Conservation (phyloP, 768 basidiomycete genomes). For the Mycena maculata region DNA sequence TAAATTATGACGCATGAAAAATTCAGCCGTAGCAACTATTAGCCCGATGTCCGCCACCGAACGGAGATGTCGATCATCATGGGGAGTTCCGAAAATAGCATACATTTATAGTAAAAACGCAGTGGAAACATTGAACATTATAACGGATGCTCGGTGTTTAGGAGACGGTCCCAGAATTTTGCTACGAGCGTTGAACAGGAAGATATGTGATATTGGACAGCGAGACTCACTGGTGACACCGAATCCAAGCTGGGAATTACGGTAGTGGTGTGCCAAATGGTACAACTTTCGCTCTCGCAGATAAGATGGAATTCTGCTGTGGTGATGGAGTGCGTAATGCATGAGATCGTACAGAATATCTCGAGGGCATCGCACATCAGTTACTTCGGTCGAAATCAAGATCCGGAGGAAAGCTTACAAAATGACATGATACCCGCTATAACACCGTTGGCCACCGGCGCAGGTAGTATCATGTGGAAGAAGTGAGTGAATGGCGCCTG, state of each 20-base stretch:
- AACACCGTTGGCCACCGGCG: conserved; percentile 88
- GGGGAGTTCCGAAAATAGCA: too few relatives aligned
- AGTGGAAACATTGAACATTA: too few relatives aligned
- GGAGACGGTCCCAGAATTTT: conserved; percentile 94
- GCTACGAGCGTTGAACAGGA: conserved; percentile 50
- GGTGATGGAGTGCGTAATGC: conserved; percentile 96
- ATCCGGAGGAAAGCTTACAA: conserved; percentile 58
- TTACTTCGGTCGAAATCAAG: conserved; percentile 6
- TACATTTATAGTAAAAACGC: too few relatives aligned
- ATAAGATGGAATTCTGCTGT: conserved; percentile 84
- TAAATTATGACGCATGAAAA: too few relatives aligned
- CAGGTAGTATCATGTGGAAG: conserved; percentile 83
- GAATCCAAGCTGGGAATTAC: conserved; percentile 96
- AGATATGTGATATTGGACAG: not conserved
- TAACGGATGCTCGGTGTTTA: conserved; percentile 87
- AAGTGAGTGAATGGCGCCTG: conserved; percentile 89
- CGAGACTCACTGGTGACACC: conserved; percentile 85
- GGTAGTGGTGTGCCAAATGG: conserved; percentile 97
- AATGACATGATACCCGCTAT: conserved; percentile 86
- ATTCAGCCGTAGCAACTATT: too few relatives aligned
- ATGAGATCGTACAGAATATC: conserved; percentile 88
- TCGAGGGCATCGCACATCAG: too few relatives aligned
- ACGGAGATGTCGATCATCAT: too few relatives aligned
- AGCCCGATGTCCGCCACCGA: too few relatives aligned
- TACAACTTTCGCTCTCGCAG: conserved; percentile 95